Percentiles rank a stretch among this genome's conserved stretches.
These are phyloP conservation scores for Russula brevipes DNA, from an alignment of 768 basidiomycete genomes.

Conservation along the genomic window DNA sequence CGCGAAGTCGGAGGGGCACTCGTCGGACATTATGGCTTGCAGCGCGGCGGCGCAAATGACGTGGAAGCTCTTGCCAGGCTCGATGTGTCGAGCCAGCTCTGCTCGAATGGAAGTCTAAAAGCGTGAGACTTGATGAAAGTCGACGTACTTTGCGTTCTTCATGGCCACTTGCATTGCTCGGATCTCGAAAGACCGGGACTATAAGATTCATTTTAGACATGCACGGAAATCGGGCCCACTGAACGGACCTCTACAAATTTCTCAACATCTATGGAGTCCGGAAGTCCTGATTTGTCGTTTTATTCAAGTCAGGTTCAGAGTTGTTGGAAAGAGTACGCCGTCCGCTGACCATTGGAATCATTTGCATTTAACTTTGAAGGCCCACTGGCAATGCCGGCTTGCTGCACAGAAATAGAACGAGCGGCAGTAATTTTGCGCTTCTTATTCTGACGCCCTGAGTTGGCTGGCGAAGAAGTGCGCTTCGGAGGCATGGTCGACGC, in stretches of 20 bases:
- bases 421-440: conserved; percentile 60
- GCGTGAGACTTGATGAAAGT: neutral
- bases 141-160: conserved; percentile 62
- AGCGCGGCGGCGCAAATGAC: conserved; percentile 85
- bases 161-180: conserved; percentile 85
- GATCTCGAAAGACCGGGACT: conserved; percentile 89
- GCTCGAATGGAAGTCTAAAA: neutral
- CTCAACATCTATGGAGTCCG: conserved; percentile 77
- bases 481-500: conserved; percentile 37
- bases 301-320: neutral
- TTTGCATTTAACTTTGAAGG: conserved; percentile 38
- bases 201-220: conserved; percentile 2
- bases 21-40: conserved; percentile 93
- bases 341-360: conserved; percentile 39
- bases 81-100: conserved; percentile 71
- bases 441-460: conserved; percentile 52
- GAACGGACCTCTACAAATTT: conserved; percentile 71
- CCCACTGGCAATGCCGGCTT: conserved; percentile 35
- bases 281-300: conserved; percentile 46
- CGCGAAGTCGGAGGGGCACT: conserved; percentile 78
- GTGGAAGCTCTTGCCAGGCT: conserved; percentile 89
- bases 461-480: conserved; percentile 34
- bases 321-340: neutral
- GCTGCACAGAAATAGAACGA: conserved; percentile 63
- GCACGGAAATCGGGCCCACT: neutral